phyloP scores from a whole-genome alignment of 352 stramenopile genomes.

The Phytophthora sp. region DNA sequence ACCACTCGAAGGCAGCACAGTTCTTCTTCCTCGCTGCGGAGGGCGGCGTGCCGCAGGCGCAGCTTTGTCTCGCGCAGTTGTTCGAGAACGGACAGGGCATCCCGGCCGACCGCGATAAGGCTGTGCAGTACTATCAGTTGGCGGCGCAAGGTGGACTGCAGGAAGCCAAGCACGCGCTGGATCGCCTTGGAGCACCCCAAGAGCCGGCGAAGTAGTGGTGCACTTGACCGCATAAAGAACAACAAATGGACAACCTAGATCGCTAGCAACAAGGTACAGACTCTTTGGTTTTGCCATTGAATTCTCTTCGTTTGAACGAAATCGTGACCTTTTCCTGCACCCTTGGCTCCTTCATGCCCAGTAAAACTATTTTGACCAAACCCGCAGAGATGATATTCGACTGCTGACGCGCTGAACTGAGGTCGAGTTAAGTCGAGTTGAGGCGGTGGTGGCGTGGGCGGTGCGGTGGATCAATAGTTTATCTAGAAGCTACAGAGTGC shows the following conservation, averaged over 20 bases:
- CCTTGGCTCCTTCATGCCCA: not conserved
- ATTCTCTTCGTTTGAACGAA: constrained; percentile 20
- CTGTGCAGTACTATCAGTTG: constrained; percentile 78
- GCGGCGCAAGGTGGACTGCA: constrained; percentile 60
- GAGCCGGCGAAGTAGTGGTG: constrained; percentile 35
- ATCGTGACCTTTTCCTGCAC: constrained; percentile 3
- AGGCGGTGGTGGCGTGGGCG: constrained; percentile 8
- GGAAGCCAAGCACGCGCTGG: constrained; percentile 57
- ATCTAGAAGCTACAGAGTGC: constrained; percentile 36
- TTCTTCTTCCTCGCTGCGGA: constrained; percentile 80
- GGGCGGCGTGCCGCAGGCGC: constrained; percentile 61
- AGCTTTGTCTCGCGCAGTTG: constrained; percentile 79
- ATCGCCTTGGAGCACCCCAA: constrained; percentile 56
- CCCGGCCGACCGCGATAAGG: constrained; percentile 54
- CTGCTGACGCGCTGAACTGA: constrained; percentile 14
- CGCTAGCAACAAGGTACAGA: constrained; percentile 10
- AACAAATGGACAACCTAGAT: constrained; percentile 2
- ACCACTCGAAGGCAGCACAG: constrained; percentile 62
- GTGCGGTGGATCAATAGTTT: constrained; percentile 33
- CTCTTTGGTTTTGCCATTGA: constrained; percentile 8
- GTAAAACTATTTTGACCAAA: constrained; percentile 9
- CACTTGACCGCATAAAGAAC: too few species aligned
- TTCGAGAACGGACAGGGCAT: constrained; percentile 72
- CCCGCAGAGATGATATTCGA: constrained; percentile 3
- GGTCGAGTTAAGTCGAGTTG: constrained; percentile 29